Base-by-base conservation (phyloP, 2,329 filamentous ascomycete genomes). In the Penicillium sp. region DNA sequence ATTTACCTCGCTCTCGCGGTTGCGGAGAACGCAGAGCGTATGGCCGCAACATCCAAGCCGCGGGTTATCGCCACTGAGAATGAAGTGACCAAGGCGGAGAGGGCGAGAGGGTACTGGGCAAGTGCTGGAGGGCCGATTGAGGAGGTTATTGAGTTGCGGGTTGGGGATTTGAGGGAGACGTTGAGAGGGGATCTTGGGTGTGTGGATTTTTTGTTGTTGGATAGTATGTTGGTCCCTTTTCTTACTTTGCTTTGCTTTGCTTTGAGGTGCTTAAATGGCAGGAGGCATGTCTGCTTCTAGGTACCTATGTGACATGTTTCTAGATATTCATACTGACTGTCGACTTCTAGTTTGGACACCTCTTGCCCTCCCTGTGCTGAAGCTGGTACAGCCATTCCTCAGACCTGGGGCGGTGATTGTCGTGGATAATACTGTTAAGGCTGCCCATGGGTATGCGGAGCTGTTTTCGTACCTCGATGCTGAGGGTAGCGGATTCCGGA, bases 1-100 rank as follows among this genome's bases (percentile, higher is more conserved):
- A 81, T 84, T 37, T 85, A 83, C 51, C 73, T 84, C 2, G 80
- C 81, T 0, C 68, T 84, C 2, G 82, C 80, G 0, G 78, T 80
- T 0, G 72, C 72, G 0, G 71, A 78, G 46, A 82, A 79, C 49
- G 70, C 68, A 0, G 46, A 49, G 41, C 47, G 47, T 0, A 34
- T 31, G 9, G 58, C 54, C 0, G 51, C 73, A 0, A 25, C 14
- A 1, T 19, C 29, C 12, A 72, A 38, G 6, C 42, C 42, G 2
- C 25, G 57, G 33, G 80, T 85, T 0, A 78, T 84, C 58, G 81
- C 75, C 0, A 85, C 82, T 0, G 82, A 85, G 64, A 77, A 82
- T 22, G 82, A 85, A 60, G 61, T 68, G 0, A 62, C 57, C 5
- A 85, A 84, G 64, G 80, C 80, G 0, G 66, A 55, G 3, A 64